Base-by-base conservation (phyloP, 2,329 filamentous ascomycete species). In the Macroventuria anomochaeta region DNA sequence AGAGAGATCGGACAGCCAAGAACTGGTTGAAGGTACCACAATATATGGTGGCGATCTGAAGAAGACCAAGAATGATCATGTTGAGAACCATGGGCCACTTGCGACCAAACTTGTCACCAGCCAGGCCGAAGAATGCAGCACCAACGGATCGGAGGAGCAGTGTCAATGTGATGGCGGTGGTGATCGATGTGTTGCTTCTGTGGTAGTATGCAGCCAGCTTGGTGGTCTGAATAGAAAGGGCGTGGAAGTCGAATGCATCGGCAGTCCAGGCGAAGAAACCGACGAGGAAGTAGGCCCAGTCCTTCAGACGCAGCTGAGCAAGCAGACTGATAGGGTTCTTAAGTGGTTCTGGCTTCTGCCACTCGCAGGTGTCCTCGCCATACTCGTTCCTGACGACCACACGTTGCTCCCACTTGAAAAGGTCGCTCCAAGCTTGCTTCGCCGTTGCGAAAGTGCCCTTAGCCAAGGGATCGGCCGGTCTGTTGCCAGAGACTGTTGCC, bases 61-160 rank as follows among this genome's bases (percentile, higher is more conserved):
- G 79, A 5, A 86, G 71, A 31, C 86, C 86, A 3, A 90, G 80
- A 20, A 91, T 76, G 53, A 92, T 78, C 85, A 93, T 89, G 79
- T 93, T 93, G 64, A 85, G 64, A 7, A 93, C 87, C 87, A 93
- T 90, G 37, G 90, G 89, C 87, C 88, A 91, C 76, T 93, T 93
- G 49, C 90, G 84, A 6, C 91, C 91, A 71, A 85, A 95, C 61
- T 86, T 86, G 74, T 96, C 91, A 60, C 89, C 88, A 1, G 88
- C 85, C 18, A 93, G 77, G 53, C 91, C 91, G 59, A 96, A 95
- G 68, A 84, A 68, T 17, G 88, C 87, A 3, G 90, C 90, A 7
- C 91, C 91, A 23, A 93, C 77, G 10, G 88, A 90, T 28, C 90
- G 83, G 37, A 93, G 81, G 25, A 93, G 81, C 12, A 93, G 79